phyloP scores from a whole-genome alignment of 345 rosid species.

The Corchorus capsularis region DNA sequence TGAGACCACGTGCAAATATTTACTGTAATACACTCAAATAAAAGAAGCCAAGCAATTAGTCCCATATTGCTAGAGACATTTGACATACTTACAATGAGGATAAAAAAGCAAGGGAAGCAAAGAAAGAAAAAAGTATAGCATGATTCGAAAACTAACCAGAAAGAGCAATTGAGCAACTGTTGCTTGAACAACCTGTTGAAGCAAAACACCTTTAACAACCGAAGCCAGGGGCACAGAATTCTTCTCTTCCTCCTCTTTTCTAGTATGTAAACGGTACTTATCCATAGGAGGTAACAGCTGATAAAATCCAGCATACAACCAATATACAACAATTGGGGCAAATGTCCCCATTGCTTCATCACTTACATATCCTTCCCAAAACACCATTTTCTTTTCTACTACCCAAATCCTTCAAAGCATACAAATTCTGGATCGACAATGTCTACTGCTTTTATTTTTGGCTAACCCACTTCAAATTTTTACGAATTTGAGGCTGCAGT shows the following conservation, averaged over 20 bases:
- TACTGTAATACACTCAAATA: background rate
- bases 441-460: background rate
- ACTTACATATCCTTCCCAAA: constrained; percentile 72
- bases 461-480: constrained; percentile 9
- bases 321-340: constrained; percentile 69
- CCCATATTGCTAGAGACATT: background rate
- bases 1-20: background rate
- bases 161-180: constrained; percentile 63
- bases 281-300: constrained; percentile 61
- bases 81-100: background rate
- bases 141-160: constrained; percentile 39
- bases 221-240: constrained; percentile 49
- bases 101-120: background rate
- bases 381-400: constrained; percentile 43
- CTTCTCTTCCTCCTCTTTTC: constrained; percentile 65
- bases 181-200: constrained; percentile 74
- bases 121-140: background rate
- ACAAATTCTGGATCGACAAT: background rate
- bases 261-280: constrained; percentile 58
- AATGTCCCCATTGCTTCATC: constrained; percentile 78
- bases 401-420: background rate
- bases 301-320: constrained; percentile 71
- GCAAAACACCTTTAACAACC: constrained; percentile 65
- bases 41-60: background rate
- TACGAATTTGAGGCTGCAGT: constrained; percentile 22